These are phyloP conservation scores for Iberis amara DNA, from an alignment of 441 rosid genomes.

Conservation along the genomic window DNA sequence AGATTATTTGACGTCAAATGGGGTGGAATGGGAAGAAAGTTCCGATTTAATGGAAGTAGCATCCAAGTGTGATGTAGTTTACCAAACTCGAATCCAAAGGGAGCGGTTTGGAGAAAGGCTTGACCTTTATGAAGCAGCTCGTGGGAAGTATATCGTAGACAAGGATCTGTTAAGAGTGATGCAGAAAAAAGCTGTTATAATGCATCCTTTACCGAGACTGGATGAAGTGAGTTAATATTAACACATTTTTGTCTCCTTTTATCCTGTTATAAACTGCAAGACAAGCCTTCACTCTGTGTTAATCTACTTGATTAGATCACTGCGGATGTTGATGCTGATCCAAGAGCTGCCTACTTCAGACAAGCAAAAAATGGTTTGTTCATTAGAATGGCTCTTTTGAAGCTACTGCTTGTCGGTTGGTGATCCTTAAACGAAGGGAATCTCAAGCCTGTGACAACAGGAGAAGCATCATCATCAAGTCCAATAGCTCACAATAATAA, in stretches of 20 bases:
- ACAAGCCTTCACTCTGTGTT: conserved; percentile 1
- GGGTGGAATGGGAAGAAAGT: conserved; percentile 92
- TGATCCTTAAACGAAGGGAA: conserved; percentile 26
- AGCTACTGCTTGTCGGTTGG: conserved; percentile 73
- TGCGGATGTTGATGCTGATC: conserved; percentile 77
- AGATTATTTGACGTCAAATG: conserved; percentile 58
- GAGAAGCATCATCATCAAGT: conserved; percentile 12
- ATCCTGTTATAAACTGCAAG: neutral
- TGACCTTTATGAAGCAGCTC: conserved; percentile 84
- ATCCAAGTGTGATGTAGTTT: conserved; percentile 75
- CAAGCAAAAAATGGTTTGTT: conserved; percentile 96
- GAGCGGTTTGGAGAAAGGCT: conserved; percentile 83
- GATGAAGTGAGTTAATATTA: conserved; percentile 56
- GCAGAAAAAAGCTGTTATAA: conserved; percentile 82
- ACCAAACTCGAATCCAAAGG: conserved; percentile 87
- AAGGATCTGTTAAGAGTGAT: conserved; percentile 51
- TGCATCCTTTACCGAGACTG: conserved; percentile 96
- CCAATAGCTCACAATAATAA: conserved; percentile 4
- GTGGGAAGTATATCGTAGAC: conserved; percentile 84
- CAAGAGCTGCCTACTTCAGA: conserved; percentile 93
- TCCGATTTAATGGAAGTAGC: conserved; percentile 76
- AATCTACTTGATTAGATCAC: conserved; percentile 43
- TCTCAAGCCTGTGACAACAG: neutral
- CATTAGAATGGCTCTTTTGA: conserved; percentile 87
- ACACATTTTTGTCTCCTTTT: neutral